phyloP scores from a whole-genome alignment of 2,329 filamentous ascomycete genomes.

The Sporothrix brasiliensis region DNA sequence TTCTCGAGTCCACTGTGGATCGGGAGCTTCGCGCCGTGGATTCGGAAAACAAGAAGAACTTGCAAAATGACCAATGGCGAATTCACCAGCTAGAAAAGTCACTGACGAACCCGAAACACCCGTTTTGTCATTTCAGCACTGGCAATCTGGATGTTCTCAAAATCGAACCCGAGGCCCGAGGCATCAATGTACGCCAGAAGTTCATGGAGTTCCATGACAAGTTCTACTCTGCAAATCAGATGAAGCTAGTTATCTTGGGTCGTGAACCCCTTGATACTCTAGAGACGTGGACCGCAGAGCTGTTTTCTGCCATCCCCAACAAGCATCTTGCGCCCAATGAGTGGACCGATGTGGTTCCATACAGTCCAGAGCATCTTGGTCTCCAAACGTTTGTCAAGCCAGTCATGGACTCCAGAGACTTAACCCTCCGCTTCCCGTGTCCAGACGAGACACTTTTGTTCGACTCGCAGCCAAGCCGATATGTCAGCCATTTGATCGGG shows the following conservation, averaged over 20 bases:
- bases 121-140: slow-evolving; percentile 88
- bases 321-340: slow-evolving; percentile 69
- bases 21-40: slow-evolving; percentile 87
- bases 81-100: slow-evolving; percentile 86
- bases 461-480: slow-evolving; percentile 79
- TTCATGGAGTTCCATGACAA: slow-evolving; percentile 90
- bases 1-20: slow-evolving; percentile 81
- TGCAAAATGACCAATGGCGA: slow-evolving; percentile 88
- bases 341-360: slow-evolving; percentile 57
- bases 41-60: slow-evolving; percentile 96
- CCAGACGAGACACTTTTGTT: slow-evolving; percentile 79
- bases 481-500: slow-evolving; percentile 85
- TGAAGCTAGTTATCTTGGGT: slow-evolving; percentile 88
- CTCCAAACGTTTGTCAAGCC: slow-evolving; percentile 86
- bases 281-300: slow-evolving; percentile 79
- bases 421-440: slow-evolving; percentile 82
- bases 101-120: slow-evolving; percentile 83
- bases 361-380: slow-evolving; percentile 54
- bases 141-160: slow-evolving; percentile 86
- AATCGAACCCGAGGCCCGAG: slow-evolving; percentile 74
- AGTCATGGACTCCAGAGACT: slow-evolving; percentile 80
- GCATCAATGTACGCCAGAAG: slow-evolving; percentile 82
- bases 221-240: slow-evolving; percentile 89
- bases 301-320: slow-evolving; percentile 81
- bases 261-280: slow-evolving; percentile 79